Evolutionary conservation across 495 filamentous ascomycete species (phyloP), one percentile per base, ranked within the genome.

Genomic region (Penicillium macrosclerotiorum): DNA sequence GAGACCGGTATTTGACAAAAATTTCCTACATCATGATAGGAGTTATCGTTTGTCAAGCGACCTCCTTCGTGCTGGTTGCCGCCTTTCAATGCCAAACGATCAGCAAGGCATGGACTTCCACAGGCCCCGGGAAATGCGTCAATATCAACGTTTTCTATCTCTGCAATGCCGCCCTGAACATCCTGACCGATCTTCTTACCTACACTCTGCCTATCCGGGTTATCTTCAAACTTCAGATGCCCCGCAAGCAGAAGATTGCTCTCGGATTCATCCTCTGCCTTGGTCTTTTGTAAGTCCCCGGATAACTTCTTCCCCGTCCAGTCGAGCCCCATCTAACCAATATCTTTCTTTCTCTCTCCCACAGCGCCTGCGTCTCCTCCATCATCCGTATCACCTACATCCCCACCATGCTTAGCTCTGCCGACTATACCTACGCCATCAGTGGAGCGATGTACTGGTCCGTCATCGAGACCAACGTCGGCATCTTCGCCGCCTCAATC

Each of bases 171-270:
- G 68, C 57, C 3, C 52, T 83, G 20, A 79, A 76, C 52, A 75
- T 84, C 17, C 26, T 74, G 9, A 67, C 78, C 5, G 79, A 84
- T 49, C 19, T 76, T 0, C 54, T 74, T 47, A 76, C 78, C 31
- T 68, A 83, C 40, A 59, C 69, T 3, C 59, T 85, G 18, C 69
- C 71, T 1, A 53, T 73, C 37, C 61, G 55, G 14, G 63, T 65
- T 18, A 66, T 64, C 39, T 64, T 60, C 52, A 65, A 59, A 30
- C 65, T 67, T 3, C 62, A 61, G 9, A 55, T 65, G 41, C 62
- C 62, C 5, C 47, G 49, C 24, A 74, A 74, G 39, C 56, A 67
- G 38, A 64, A 72, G 47, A 51, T 69, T 23, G 62, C 52, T 1
- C 49, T 71, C 1, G 42, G 45, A 0, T 33, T 67, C 14, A 73